Evolutionary conservation across 192 early-diverging fungal genomes (phyloP), one percentile per base, ranked within the genome.

Genomic region (Coemansia sp.): DNA sequence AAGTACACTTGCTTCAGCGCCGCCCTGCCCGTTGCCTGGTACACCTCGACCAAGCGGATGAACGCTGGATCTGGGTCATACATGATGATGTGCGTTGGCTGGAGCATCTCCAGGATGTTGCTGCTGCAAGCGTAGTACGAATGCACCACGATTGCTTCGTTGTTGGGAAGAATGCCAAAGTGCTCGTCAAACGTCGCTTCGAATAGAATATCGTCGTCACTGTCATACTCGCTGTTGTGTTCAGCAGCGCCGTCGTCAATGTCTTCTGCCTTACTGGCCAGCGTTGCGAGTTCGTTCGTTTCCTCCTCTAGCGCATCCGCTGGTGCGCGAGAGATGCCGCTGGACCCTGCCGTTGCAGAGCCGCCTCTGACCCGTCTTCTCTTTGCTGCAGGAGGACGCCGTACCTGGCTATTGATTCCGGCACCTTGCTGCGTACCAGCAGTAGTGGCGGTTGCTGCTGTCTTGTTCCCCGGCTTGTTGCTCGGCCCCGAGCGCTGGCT

Each of bases 31-130:
- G 57, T 33, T 12, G 88, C 86, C 63, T 89, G 85, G 69, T 75
- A 76, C 55, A 94, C 84, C 81, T 99, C 97, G 15, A 97, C 78
- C 61, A 93, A 77, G 16, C 96, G 85, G 21, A 99, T 85, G 86
- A 97, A 98, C 20, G 84, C 90, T 0, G 92, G 83, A 62, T 95
- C 89, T 3, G 95, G 93, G 65, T 96, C 92, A 70, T 95, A 98
- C 88, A 98, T 89, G 21, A 99, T 85, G 20, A 99, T 90, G 35
- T 88, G 92, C 21, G 87, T 75, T 12, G 97, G 97, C 34, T 85
- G 68, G 9, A 92, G 58, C 10, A 84, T 75, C 52, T 92, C 84
- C 36, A 99, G 72, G 2, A 94, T 49, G 26, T 76, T 48, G n/a
- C 82, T 34, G 30, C 23, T 10, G 23, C n/a, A 20, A 5, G 51